phyloP scores from a whole-genome alignment of 805 yeast species.

The Grigorovia transvaalensis region DNA sequence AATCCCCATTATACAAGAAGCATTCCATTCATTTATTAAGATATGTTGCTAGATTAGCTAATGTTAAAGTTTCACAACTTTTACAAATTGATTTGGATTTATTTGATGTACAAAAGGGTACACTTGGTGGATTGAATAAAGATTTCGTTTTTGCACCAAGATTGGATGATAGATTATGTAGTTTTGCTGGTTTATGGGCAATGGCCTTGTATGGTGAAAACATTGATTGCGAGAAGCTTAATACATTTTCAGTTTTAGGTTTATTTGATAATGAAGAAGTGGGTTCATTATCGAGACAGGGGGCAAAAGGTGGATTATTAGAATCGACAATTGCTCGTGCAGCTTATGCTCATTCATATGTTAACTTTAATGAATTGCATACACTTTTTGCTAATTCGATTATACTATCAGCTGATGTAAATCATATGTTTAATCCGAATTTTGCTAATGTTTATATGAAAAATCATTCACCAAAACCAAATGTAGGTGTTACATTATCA shows the following conservation, averaged over 20 bases:
- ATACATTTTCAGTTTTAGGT: conserved; percentile 47
- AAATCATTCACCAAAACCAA: conserved; percentile 70
- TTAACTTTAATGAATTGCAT: conserved; percentile 18
- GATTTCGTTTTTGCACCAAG: conserved; percentile 79
- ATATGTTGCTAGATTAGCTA: conserved; percentile 53
- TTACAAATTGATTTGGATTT: conserved; percentile 66
- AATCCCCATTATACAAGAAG: conserved; percentile 55
- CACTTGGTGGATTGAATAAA: conserved; percentile 63
- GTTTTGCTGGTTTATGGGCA: conserved; percentile 59
- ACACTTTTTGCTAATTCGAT: conserved; percentile 63
- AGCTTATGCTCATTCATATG: conserved; percentile 22
- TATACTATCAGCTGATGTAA: conserved; percentile 75
- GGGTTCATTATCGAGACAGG: conserved; percentile 71
- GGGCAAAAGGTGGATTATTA: conserved; percentile 68
- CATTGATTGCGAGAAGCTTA: conserved; percentile 32
- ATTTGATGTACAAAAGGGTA: conserved; percentile 72
- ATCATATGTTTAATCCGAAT: conserved; percentile 74
- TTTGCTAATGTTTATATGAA: conserved; percentile 59
- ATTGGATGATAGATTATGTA: conserved; percentile 74
- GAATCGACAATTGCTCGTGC: conserved; percentile 56
- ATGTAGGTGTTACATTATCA: conserved; percentile 60
- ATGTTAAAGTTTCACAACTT: conserved; percentile 49
- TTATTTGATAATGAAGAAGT: conserved; percentile 76
- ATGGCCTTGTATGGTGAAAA: conserved; percentile 38
- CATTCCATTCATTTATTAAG: conserved; percentile 62